A percentile compares a stretch with the other conserved stretches of the same genome.
phyloP scores from a whole-genome alignment of 495 filamentous ascomycete species.

The Tuber borchii region DNA sequence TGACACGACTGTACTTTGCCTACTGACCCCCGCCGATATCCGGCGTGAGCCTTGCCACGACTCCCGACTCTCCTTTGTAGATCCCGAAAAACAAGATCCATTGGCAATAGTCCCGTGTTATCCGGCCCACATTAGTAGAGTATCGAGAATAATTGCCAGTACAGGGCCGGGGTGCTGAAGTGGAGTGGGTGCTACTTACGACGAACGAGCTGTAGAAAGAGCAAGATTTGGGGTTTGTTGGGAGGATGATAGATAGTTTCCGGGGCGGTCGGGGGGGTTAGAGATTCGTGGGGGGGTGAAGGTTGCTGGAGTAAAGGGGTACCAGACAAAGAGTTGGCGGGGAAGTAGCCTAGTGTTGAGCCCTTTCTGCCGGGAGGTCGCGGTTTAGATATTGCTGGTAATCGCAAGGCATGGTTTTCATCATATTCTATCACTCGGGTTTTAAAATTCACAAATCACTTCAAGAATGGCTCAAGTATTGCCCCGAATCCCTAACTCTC shows the following conservation, averaged over 20 bases:
- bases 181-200: slow-evolving; percentile 1
- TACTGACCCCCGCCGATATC: slow-evolving; percentile 52
- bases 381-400: background rate
- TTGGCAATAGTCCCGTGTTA: slow-evolving; percentile 46
- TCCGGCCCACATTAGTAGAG: slow-evolving; percentile 16
- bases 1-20: slow-evolving; percentile 51
- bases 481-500: no score
- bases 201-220: slow-evolving; percentile 13
- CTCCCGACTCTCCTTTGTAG: slow-evolving; percentile 41
- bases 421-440: background rate
- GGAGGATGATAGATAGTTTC: background rate
- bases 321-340: slow-evolving; percentile 13
- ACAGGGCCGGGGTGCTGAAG: slow-evolving; percentile 10
- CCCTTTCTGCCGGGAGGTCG: background rate
- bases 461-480: background rate
- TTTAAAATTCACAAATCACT: background rate
- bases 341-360: background rate
- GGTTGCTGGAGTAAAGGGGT: slow-evolving; percentile 5
- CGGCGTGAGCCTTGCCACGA: slow-evolving; percentile 46
- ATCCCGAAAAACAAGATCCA: slow-evolving; percentile 50
- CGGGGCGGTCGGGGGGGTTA: slow-evolving; percentile 5
- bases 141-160: slow-evolving; percentile 8
- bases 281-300: slow-evolving; percentile 14
- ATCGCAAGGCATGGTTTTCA: no score
- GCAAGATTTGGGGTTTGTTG: slow-evolving; percentile 4